Base-by-base conservation (phyloP, 495 filamentous ascomycete genomes). In the Glarea lozoyensis region DNA sequence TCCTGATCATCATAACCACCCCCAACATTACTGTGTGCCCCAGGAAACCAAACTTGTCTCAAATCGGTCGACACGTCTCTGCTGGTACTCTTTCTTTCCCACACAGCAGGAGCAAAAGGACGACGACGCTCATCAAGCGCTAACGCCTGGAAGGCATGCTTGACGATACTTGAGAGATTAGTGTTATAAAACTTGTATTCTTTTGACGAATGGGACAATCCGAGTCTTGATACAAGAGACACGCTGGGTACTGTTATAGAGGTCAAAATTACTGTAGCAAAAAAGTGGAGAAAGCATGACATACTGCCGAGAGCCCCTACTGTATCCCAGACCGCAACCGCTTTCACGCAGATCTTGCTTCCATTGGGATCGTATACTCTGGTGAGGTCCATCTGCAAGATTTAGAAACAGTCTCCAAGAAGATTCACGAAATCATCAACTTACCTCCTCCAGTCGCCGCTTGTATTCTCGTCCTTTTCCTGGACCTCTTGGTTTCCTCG, bases 81-180 rank as follows among this genome's bases (percentile, higher is more conserved):
- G 4, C 42, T 17, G 37, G 44, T 44, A 41, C 76, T 62, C 31
- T 65, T 75, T 15, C 48, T 54, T 24, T 62, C 58, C 82, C 78
- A 87, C 0, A 87, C 53, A 10, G 81, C 70, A 3, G 82, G 81
- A 11, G 67, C 64, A 46, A 84, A 88, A 0, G 78, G 70, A 9
- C 61, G 58, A 13, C 82, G 72, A 33, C 68, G 65, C 57, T 88
- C 82, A 49, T 88, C 82, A 0, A 88, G 62, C 0, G 82, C 81
- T n/a, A 88, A 66, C 0, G 82, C 82, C 48, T 88, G 82, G 49
- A 86, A 86, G 11, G 78, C 82, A 54, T 85, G 73, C 45, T 79
- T 73, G 13, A 84, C 72, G 6, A n/a, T 45, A 6, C 40, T 36
- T 5, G 30, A 43, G 11, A 52, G 53, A 34, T 52, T 47, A 5